A percentile compares a stretch with the other conserved stretches of the same genome.
phyloP scores from a whole-genome alignment of 495 filamentous ascomycete genomes.

The Astrothelium subdiscretum region DNA sequence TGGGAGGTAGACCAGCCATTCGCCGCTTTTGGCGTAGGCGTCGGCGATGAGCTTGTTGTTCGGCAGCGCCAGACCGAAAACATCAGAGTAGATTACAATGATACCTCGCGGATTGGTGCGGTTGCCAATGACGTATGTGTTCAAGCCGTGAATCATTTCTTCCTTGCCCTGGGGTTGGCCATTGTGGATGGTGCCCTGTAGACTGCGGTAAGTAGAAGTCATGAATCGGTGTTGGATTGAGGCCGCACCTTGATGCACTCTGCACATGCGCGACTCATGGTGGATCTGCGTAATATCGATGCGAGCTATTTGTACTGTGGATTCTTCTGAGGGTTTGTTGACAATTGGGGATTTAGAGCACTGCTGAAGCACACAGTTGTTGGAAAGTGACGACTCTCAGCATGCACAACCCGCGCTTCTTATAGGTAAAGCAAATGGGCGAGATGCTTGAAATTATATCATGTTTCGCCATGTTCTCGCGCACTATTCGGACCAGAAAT shows the following conservation, averaged over 20 bases:
- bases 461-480: not conserved
- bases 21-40: slow-evolving; percentile 33
- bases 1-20: slow-evolving; percentile 32
- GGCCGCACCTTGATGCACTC: not conserved
- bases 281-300: not conserved
- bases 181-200: slow-evolving; percentile 30
- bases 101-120: slow-evolving; percentile 27
- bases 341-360: not conserved
- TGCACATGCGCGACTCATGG: not conserved
- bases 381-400: not conserved
- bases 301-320: not conserved
- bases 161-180: slow-evolving; percentile 29
- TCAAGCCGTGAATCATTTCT: slow-evolving; percentile 30
- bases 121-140: slow-evolving; percentile 32
- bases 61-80: slow-evolving; percentile 32
- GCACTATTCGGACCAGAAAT: not conserved
- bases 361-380: not conserved
- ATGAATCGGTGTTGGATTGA: not conserved
- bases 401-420: not conserved
- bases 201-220: not conserved
- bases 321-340: not conserved
- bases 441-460: not conserved
- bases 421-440: not conserved
- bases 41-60: slow-evolving; percentile 36
- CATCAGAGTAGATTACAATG: slow-evolving; percentile 32